Conservation (phyloP, 495 filamentous ascomycete species). For the Massariosphaeria phaeospora region DNA sequence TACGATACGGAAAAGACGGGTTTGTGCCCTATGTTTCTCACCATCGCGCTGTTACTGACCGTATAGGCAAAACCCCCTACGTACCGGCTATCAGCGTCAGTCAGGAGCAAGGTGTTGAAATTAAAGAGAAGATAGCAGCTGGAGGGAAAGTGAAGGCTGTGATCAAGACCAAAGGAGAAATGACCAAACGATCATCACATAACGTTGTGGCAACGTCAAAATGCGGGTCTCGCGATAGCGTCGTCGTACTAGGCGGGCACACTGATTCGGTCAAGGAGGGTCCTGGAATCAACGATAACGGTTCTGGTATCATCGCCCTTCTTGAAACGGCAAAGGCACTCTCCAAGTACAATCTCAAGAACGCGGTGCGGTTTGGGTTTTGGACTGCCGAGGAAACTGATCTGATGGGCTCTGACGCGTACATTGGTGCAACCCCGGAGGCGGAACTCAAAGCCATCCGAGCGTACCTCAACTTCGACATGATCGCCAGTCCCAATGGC, state of each 20-base stretch:
- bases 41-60: too few species aligned
- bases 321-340: conserved; percentile 60
- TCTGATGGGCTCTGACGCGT: conserved; percentile 59
- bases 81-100: conserved; percentile 54
- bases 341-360: conserved; percentile 53
- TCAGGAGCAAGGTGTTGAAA: conserved; percentile 47
- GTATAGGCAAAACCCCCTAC: too few species aligned
- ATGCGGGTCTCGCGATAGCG: conserved; percentile 58
- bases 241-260: conserved; percentile 61
- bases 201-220: conserved; percentile 69
- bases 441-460: conserved; percentile 54
- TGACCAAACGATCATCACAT: conserved; percentile 37
- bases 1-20: too few species aligned
- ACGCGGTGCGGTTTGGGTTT: conserved; percentile 65
- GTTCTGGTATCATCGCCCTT: conserved; percentile 59
- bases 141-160: conserved; percentile 33
- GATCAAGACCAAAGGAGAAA: conserved; percentile 40
- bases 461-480: conserved; percentile 73
- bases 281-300: conserved; percentile 66
- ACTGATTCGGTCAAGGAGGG: conserved; percentile 61
- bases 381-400: conserved; percentile 66
- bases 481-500: conserved; percentile 72
- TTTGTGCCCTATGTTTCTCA: too few species aligned
- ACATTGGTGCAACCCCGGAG: conserved; percentile 48
- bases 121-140: conserved; percentile 42